A percentile compares a stretch with the other conserved stretches of the same genome.
phyloP scores from a whole-genome alignment of 805 yeast species.

The Cyberlindnera veronae region DNA sequence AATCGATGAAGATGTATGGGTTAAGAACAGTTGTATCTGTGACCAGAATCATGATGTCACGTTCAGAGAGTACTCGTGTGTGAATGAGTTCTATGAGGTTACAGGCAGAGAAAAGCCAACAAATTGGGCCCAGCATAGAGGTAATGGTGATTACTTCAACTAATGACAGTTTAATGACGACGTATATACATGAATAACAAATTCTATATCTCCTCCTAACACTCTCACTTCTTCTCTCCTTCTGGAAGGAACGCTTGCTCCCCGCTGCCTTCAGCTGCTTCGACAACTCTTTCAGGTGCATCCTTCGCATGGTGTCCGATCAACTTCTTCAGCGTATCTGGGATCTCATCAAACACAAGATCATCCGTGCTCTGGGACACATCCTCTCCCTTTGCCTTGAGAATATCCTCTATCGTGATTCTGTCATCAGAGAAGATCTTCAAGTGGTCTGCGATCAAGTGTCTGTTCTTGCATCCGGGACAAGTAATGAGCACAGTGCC shows the following conservation, averaged over 20 bases:
- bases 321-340: constrained; percentile 45
- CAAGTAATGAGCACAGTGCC: constrained; percentile 91
- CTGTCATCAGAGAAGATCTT: constrained; percentile 77
- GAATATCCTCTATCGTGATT: constrained; percentile 75
- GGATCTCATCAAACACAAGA: constrained; percentile 65
- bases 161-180: constrained; percentile 1
- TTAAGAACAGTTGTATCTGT: constrained; percentile 49
- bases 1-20: constrained; percentile 42
- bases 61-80: constrained; percentile 70
- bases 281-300: constrained; percentile 44
- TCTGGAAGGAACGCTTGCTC: constrained; percentile 6
- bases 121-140: constrained; percentile 60
- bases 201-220: no score
- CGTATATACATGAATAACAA: background rate
- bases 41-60: constrained; percentile 65
- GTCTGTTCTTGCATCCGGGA: constrained; percentile 86
- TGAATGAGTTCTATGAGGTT: constrained; percentile 53
- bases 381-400: constrained; percentile 72
- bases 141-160: constrained; percentile 16
- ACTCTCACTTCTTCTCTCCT: background rate
- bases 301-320: constrained; percentile 70
- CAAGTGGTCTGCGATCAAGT: constrained; percentile 84
- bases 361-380: constrained; percentile 65
- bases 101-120: constrained; percentile 54
- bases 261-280: background rate